Base-by-base conservation (phyloP, 2,329 filamentous ascomycete species). In the Sclerotinia sclerotiorum region DNA sequence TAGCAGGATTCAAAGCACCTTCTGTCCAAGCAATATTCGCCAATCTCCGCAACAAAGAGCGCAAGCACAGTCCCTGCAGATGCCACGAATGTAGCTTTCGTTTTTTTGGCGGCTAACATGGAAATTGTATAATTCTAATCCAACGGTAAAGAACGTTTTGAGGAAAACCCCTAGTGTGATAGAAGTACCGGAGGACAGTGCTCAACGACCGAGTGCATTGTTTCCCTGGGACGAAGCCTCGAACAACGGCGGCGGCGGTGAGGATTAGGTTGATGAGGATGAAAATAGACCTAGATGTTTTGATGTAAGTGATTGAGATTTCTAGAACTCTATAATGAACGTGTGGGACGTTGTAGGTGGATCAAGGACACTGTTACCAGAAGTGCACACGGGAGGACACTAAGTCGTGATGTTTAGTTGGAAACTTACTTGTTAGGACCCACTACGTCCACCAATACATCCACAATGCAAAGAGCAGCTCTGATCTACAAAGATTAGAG, bases 61-160 rank as follows among this genome's bases (percentile, higher is more conserved):
- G 80, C 77, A 64, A 83, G 74, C 1, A 81, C 81, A 48, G 84
- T 83, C 7, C 82, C 82, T 1, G 83, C 76, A 0, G 81, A 82
- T 5, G 82, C 82, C 32, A 84, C 79, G 69, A 83, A 83, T 1
- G 81, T 83, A 1, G 78, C 80, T 15, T 79, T 77, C 68, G 83
- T 81, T 73, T 83, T 83, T 73, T 83, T 81, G 29, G 81, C 81
- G 44, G 81, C 81, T 32, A 83, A 77, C 81, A 83, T 83, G 73
- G 83, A 82, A 64, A 84, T 82, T 24, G 81, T 81, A 69, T 35
- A 83, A 82, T 8, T 83, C 79, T 21, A 84, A 71, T 69, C 83
- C 78, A 3, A 80, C 79, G 10, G 82, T 82, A 3, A 84, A 73
- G 57, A 84, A 78, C 70, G 81, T 82, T 71, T 84, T 82, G 49